Base-by-base conservation (phyloP, 306 rosid genomes). In the Fagus sylvatica region DNA sequence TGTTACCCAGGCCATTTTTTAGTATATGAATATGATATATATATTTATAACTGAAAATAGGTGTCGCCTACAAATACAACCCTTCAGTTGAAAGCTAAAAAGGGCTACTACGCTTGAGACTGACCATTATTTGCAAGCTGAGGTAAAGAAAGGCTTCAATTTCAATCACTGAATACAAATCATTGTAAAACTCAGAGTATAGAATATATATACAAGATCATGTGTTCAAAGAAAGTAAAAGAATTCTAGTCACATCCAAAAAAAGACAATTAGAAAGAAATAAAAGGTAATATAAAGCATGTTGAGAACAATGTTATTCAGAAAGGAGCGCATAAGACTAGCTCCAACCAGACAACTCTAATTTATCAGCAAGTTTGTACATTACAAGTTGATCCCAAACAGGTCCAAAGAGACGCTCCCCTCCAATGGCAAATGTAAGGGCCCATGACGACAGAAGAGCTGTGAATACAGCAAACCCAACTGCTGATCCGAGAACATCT, bases 291-390 rank as follows among this genome's bases (percentile, higher is more conserved):
- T 62, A 7, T 22, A 62, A 34, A 15, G 42, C 13, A 5, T 34
- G 22, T 15, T 46, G 51, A 46, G 69, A 34, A 2, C 66, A 0
- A 62, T 34, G 42, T 33, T 33, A 61, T 33, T 32, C 19, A 61
- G 19, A 61, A 34, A 62, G 7, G 15, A 10, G 22, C 7, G 43
- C 69, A 62, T 4, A 34, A 42, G 71, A 62, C 90, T 91, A 92
- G 93, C 92, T 90, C 95, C 98, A 92, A 73, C 87, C 79, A 19
- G 86, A 80, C 87, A 92, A 79, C 56, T 97, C 98, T 34, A 89
- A 37, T 84, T 78, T 90, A 78, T 94, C 98, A 79, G 98, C 97
- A 69, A 94, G 90, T 77, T 92, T 94, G 88, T 94, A 92, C 92
- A 94, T 82, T 65, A 94, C 92, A 56, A 94, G 80, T 74, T 95